Conservation (phyloP, 2,329 filamentous ascomycete species). For the Penicillium sumatraense region DNA sequence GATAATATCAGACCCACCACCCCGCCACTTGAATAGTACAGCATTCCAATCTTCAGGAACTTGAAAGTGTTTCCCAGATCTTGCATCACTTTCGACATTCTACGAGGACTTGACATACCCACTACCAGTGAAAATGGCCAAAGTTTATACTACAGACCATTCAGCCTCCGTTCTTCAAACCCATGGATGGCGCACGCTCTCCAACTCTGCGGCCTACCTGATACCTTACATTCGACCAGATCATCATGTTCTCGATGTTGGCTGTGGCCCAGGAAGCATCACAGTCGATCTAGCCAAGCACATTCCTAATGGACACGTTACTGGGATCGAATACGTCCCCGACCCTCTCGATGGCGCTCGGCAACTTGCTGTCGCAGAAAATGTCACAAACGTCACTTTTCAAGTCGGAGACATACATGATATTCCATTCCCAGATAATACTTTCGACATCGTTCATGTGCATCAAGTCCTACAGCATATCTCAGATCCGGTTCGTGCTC, state of each 20-base stretch:
- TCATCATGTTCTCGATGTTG: slow-evolving; percentile 49
- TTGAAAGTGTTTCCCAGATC: neutral
- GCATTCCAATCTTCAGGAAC: neutral
- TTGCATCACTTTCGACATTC: neutral
- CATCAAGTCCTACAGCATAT: slow-evolving; percentile 65
- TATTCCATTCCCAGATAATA: slow-evolving; percentile 46
- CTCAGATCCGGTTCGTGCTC: slow-evolving; percentile 52
- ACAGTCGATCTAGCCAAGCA: slow-evolving; percentile 44
- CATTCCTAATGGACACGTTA: slow-evolving; percentile 42
- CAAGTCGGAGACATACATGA: slow-evolving; percentile 47
- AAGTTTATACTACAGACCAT: neutral
- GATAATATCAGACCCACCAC: neutral
- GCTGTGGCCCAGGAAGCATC: slow-evolving; percentile 52
- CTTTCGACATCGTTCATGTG: slow-evolving; percentile 64
- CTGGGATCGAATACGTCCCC: slow-evolving; percentile 39
- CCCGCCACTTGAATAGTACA: neutral
- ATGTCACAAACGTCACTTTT: slow-evolving; percentile 42
- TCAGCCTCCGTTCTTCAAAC: neutral
- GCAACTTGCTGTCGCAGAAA: slow-evolving; percentile 30
- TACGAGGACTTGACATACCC: neutral
- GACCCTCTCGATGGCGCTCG: slow-evolving; percentile 42
- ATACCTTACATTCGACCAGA: slow-evolving; percentile 35
- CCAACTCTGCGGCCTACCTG: slow-evolving; percentile 46
- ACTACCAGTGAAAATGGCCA: neutral
- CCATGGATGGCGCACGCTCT: slow-evolving; percentile 32